phyloP scores from a whole-genome alignment of 1,284 basidiomycete species.

The Omphalotus olearius region DNA sequence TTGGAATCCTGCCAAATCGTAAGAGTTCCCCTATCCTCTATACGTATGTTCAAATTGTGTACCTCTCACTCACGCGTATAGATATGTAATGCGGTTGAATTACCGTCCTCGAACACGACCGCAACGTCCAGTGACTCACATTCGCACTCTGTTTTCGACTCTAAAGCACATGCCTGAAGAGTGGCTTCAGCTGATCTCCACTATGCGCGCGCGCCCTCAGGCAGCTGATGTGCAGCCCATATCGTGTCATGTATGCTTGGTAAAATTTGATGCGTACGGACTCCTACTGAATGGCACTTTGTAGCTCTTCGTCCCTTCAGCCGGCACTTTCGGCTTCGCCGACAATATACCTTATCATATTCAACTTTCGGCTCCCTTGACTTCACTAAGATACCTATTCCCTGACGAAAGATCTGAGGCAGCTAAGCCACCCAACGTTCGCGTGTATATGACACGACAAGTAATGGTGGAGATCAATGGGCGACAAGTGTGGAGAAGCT shows the following conservation, averaged over 20 bases:
- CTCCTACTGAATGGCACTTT: background rate
- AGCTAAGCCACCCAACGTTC: slow-evolving; percentile 19
- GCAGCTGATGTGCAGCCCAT: slow-evolving; percentile 27
- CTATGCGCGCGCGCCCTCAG: slow-evolving; percentile 20
- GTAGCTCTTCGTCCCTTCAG: slow-evolving; percentile 32
- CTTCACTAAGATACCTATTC: slow-evolving; percentile 29
- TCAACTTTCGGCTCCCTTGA: slow-evolving; percentile 28
- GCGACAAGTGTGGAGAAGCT: slow-evolving; percentile 26
- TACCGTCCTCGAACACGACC: slow-evolving; percentile 30
- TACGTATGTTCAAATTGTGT: background rate
- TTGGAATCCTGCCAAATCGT: slow-evolving; percentile 31
- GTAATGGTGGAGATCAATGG: slow-evolving; percentile 31
- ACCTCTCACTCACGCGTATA: slow-evolving; percentile 14
- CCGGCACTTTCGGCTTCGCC: slow-evolving; percentile 28
- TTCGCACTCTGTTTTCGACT: slow-evolving; percentile 31
- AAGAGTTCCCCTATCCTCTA: slow-evolving; percentile 11
- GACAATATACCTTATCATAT: slow-evolving; percentile 38
- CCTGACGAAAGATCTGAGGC: slow-evolving; percentile 20
- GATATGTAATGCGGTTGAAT: slow-evolving; percentile 23
- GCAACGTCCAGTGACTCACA: slow-evolving; percentile 25
- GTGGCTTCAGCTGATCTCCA: slow-evolving; percentile 38
- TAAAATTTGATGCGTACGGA: background rate
- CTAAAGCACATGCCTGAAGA: slow-evolving; percentile 43
- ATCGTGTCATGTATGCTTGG: slow-evolving; percentile 37
- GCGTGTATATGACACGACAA: slow-evolving; percentile 31